Base-by-base conservation (phyloP, 495 filamentous ascomycete genomes). In the Podospora conica region DNA sequence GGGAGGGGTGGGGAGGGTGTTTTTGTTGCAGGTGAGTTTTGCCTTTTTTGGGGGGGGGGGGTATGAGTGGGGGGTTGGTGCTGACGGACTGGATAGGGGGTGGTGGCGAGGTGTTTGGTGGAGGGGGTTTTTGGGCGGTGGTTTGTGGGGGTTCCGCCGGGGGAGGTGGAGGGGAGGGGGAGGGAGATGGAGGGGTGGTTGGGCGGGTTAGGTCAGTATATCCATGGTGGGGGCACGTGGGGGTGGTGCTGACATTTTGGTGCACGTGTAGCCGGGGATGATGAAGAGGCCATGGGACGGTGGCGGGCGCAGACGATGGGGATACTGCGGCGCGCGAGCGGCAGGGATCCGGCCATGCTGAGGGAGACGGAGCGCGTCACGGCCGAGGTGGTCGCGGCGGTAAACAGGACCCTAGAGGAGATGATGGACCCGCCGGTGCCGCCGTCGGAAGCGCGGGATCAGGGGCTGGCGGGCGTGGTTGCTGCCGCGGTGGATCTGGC, bases 221-320 rank as follows among this genome's bases (percentile, higher is more conserved):
- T 7, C 15, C 28, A 2, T 9, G 28, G 28, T 31, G 28, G 9
- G 33, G 6, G 5, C n/a, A n/a, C n/a, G 0, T 5, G 33, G 33
- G 12, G 31, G 33, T 48, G 40, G 40, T 48, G 40, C 40, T 48
- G 40, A 48, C 40, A 27, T 27, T 23, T 48, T 23, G 23, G 22
- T 53, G 8, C 20, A 12, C 25, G 25, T 23, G 20, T 18, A 28
- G 22, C 20, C 9, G 53, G 33, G 65, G 31, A 67, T 61, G 53
- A 8, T 61, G 53, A 8, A 15, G 9, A 40, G 23, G 1, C 20
- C 28, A 72, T 82, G n/a, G 84, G 83, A 74, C 77, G 82, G 70
- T 86, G 84, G 84, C 79, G 84, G 31, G 80, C 83, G 9, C 72
- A 77, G 59, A 85, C 83, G 8, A 78, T 86, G 12, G 73, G 79